Evolutionary conservation across 1,284 basidiomycete genomes (phyloP).

Genomic region (Apiotrichum siamense): DNA sequence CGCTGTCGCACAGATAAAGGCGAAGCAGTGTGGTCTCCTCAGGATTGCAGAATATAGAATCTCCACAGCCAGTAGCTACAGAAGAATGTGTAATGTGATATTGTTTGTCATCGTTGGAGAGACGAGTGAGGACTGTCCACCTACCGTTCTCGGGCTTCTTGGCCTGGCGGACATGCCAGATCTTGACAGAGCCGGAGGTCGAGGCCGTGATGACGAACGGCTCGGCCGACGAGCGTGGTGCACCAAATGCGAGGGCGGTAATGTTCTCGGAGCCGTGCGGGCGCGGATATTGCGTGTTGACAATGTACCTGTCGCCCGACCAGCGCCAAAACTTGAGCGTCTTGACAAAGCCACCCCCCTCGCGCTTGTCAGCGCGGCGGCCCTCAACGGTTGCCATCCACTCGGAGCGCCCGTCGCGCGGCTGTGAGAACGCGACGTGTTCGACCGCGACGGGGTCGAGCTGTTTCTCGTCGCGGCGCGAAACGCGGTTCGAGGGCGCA

Average conservation of each 20-base stretch:
- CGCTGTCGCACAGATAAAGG: not conserved
- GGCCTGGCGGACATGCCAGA: slow-evolving; percentile 47
- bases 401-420: slow-evolving; percentile 47
- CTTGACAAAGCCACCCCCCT: slow-evolving; percentile 55
- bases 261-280: slow-evolving; percentile 71
- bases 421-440: slow-evolving; percentile 58
- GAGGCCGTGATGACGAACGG: slow-evolving; percentile 48
- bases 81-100: slow-evolving; percentile 45
- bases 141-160: slow-evolving; percentile 42
- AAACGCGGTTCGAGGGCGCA: slow-evolving; percentile 86
- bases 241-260: slow-evolving; percentile 62
- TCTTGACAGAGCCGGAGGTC: slow-evolving; percentile 44
- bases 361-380: slow-evolving; percentile 60
- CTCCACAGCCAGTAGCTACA: slow-evolving; percentile 33
- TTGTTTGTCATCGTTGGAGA: slow-evolving; percentile 39
- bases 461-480: slow-evolving; percentile 70
- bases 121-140: slow-evolving; percentile 11
- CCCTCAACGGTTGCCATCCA: slow-evolving; percentile 94
- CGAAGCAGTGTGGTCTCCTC: slow-evolving; percentile 15
- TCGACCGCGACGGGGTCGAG: slow-evolving; percentile 75
- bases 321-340: slow-evolving; percentile 81
- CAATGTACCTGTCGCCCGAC: slow-evolving; percentile 50
- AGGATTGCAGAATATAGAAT: slow-evolving; percentile 49
- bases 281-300: slow-evolving; percentile 82
- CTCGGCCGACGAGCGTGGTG: slow-evolving; percentile 15